phyloP scores from a whole-genome alignment of 192 early-diverging fungal species.

The Podila epigama region DNA sequence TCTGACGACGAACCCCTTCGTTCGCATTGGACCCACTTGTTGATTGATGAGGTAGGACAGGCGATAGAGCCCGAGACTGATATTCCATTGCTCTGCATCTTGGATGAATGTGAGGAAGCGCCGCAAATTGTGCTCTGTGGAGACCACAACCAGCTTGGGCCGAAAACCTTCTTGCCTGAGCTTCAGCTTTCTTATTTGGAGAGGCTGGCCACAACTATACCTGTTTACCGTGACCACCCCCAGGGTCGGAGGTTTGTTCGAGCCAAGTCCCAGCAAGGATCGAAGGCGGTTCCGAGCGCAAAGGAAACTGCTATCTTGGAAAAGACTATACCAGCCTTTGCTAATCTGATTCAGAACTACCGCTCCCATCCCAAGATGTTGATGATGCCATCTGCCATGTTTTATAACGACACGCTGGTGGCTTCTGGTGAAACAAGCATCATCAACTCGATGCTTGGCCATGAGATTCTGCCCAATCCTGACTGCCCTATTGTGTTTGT shows the following conservation, averaged over 20 bases:
- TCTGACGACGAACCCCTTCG: conserved; percentile 12
- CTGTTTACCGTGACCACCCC: conserved; percentile 54
- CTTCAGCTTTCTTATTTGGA: conserved; percentile 56
- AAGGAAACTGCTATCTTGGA: conserved; percentile 24
- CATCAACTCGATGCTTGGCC: conserved; percentile 47
- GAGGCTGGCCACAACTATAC: conserved; percentile 49
- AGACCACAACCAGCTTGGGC: conserved; percentile 62
- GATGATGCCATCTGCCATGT: conserved; percentile 58
- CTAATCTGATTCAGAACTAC: conserved; percentile 57
- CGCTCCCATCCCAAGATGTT: conserved; percentile 59
- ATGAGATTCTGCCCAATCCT: conserved; percentile 51
- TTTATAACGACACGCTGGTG: conserved; percentile 55
- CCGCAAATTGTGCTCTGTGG: conserved; percentile 61
- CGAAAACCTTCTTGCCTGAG: conserved; percentile 47
- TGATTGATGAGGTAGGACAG: conserved; percentile 67
- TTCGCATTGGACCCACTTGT: conserved; percentile 54
- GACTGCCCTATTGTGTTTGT: conserved; percentile 56
- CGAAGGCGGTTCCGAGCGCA: not conserved
- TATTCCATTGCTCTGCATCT: conserved; percentile 54
- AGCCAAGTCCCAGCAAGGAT: conserved; percentile 10
- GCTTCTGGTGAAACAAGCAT: conserved; percentile 36
- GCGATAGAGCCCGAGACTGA: conserved; percentile 61
- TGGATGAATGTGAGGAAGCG: conserved; percentile 28
- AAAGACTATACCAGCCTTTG: conserved; percentile 51
- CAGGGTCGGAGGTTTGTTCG: conserved; percentile 31